phyloP scores from a whole-genome alignment of 192 early-diverging fungal genomes.

The Geosiphon pyriformis region DNA sequence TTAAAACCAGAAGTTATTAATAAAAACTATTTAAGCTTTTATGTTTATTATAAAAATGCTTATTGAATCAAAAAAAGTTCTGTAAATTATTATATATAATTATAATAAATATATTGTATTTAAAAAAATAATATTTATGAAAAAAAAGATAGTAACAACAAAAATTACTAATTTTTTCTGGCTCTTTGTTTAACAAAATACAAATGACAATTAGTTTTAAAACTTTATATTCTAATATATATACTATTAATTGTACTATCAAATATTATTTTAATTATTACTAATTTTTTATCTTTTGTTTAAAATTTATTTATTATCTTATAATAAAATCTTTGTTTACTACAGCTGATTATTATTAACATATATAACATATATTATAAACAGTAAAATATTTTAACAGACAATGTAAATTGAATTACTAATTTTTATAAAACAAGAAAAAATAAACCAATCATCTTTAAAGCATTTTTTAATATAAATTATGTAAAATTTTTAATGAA shows the following conservation, averaged over 20 bases:
- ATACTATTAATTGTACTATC: conserved; percentile 15
- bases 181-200: conserved; percentile 16
- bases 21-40: conserved; percentile 15
- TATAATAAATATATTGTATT: conserved; percentile 2
- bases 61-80: conserved; percentile 13
- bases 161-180: conserved; percentile 18
- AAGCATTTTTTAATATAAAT: conserved; percentile 8
- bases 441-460: not conserved
- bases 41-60: conserved; percentile 4
- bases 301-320: conserved; percentile 9
- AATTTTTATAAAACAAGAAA: too few relatives aligned
- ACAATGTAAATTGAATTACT: too few relatives aligned
- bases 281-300: conserved; percentile 7
- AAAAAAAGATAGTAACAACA: conserved; percentile 15
- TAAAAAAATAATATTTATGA: conserved; percentile 11
- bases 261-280: conserved; percentile 15
- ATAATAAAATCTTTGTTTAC: conserved; percentile 6
- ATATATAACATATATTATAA: conserved; percentile 4
- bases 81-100: conserved; percentile 6
- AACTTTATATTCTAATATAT: conserved; percentile 4
- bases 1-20: not conserved
- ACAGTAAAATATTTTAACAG: not conserved
- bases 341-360: conserved; percentile 1
- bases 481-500: not conserved
- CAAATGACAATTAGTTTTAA: conserved; percentile 18